Evolutionary conservation across 768 basidiomycete genomes (phyloP).

Genomic region (Trametes villosa): DNA sequence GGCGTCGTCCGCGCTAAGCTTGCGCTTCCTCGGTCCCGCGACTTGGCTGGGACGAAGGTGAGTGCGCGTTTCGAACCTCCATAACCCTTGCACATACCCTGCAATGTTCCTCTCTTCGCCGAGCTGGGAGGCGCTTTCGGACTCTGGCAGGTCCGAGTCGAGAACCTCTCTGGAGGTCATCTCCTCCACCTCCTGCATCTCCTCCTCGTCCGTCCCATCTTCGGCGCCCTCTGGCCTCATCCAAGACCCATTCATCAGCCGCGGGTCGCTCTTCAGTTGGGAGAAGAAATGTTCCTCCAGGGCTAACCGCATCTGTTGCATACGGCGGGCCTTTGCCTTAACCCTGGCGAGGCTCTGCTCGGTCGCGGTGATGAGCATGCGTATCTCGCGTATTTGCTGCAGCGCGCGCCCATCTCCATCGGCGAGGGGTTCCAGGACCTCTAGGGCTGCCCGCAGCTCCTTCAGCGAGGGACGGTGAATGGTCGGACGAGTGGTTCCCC

Average conservation of each 20-base stretch:
- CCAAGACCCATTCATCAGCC: neutral
- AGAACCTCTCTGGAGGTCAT: conserved; percentile 83
- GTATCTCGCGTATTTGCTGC: neutral
- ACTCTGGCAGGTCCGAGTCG: conserved; percentile 48
- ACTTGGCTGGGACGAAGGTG: too few relatives aligned
- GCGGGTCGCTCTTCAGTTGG: neutral
- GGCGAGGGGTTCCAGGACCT: too few relatives aligned
- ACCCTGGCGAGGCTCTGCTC: neutral
- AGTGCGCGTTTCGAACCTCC: too few relatives aligned
- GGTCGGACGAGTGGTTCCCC: too few relatives aligned
- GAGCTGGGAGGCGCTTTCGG: too few relatives aligned
- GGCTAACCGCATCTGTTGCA: neutral
- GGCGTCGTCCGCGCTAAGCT: too few relatives aligned
- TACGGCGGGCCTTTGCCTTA: neutral
- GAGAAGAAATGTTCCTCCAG: neutral
- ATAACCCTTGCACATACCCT: too few relatives aligned
- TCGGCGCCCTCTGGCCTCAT: conserved; percentile 23
- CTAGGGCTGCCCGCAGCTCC: neutral
- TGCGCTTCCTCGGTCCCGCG: too few relatives aligned
- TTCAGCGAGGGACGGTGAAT: neutral
- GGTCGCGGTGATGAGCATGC: neutral
- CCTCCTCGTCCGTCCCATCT: conserved; percentile 49
- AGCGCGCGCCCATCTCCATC: neutral
- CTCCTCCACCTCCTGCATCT: conserved; percentile 57
- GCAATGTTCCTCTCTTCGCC: too few relatives aligned